Base-by-base conservation (phyloP, 2,329 filamentous ascomycete genomes). In the Trichoderma asperellum region DNA sequence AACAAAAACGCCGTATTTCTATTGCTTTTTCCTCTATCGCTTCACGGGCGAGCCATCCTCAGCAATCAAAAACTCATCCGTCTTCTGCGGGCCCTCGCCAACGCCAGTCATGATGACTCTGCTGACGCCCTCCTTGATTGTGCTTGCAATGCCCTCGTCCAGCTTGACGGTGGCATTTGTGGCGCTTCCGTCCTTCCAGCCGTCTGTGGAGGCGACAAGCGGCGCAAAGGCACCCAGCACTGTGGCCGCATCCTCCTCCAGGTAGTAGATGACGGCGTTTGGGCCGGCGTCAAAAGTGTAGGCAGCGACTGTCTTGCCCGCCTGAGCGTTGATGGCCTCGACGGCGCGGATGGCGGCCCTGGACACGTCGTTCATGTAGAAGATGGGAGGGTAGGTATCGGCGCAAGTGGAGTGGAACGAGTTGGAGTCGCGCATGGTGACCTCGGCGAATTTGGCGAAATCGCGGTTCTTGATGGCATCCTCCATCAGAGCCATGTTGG, bases 271-370 rank as follows among this genome's bases (percentile, higher is more conserved):
- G 62, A 99, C 96, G 52, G 94, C 94, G 81, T 99, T 99, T 67
- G 96, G 96, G 64, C 96, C 96, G 0, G 96, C 96, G 78, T 99
- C 96, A 76, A 98, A 99, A 0, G 96, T 99, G 81, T 99, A 99
- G 4, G 96, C 96, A 4, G 93, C 94, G 21, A 98, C 87, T 0
- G 88, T 90, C 82, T 89, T 91, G 66, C 93, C 94, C 5, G 92
- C 93, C 29, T 87, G 86, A 66, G 86, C 85, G 78, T 99, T 99
- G 82, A 98, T 92, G 74, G 90, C 87, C 83, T 99, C 94, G 35
- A 97, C 94, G 18, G 93, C 89, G 64, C 93, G 87, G 70, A 99
- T 93, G 6, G 95, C 94, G 1, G 95, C 93, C 47, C 92, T 86
- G 24, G 91, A 95, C 18, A 95, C 90, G 78, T 99, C 96, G 82